Evolutionary conservation across 2,329 filamentous ascomycete species (phyloP), one percentile per base, ranked within the genome.

Genomic region (Diplocarpon rosae): DNA sequence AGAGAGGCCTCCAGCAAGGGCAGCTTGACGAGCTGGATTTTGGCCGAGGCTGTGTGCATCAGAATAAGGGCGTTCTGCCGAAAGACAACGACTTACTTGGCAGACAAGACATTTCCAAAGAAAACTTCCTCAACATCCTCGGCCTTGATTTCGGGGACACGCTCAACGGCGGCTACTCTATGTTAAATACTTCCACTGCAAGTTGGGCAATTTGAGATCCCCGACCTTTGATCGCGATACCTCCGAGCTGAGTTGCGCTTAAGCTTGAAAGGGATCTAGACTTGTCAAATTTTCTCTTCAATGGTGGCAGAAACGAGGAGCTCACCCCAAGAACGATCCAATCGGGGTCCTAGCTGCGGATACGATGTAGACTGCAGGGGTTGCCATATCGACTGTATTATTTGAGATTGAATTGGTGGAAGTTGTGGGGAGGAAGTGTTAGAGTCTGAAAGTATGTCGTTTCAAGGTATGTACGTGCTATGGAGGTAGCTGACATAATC

Each of bases 51-150:
- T 95, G 57, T 28, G 9, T 2, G 8, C 30, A 37, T 59, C 28
- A 55, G 50, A 37, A 42, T 13, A 28, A 13, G 16, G 5, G 27
- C n/a, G n/a, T 15, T 38, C 14, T 34, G 10, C 27, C 13, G 34
- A 42, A 52, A 31, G 32, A 13, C n/a, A 31, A 61, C 73, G 20
- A 17, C 55, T 59, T 75, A 95, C 89, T 90, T 89, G 65, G 90
- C 92, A 48, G 89, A 94, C 60, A 98, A 77, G 56, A 98, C 92
- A 72, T 98, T 98, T 66, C 92, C 92, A 63, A 95, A 93, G 73
- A 92, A 93, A 63, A 98, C 87, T 66, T 98, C 92, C 64, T 98
- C 80, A 47, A 98, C 85, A 64, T 94, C 79, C 60, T 88, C 79
- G 44, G 87, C 75, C 70, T 93, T 89, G 69, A 98, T 79, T 61